phyloP scores from a whole-genome alignment of 108 stramenopile species.

The Conticribra weissflogii region DNA sequence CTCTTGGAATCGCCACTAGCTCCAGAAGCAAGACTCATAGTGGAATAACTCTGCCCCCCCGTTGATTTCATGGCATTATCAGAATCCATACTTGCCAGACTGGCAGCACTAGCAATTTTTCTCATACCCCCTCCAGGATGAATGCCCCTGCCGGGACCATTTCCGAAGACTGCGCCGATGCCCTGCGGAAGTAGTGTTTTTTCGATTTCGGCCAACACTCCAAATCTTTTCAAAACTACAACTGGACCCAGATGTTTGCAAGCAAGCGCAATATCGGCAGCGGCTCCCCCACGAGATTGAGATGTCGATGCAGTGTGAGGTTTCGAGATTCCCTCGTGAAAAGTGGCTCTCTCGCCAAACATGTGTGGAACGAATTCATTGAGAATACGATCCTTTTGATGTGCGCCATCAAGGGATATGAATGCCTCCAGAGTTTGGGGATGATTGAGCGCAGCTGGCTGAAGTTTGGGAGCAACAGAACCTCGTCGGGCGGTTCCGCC shows the following conservation, averaged over 20 bases:
- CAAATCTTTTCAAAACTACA: conserved; percentile 73
- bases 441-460: conserved; percentile 53
- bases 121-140: conserved; percentile 68
- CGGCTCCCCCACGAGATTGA: conserved; percentile 62
- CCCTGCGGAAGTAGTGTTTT: conserved; percentile 74
- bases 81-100: conserved; percentile 74
- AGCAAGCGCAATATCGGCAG: conserved; percentile 78
- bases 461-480: conserved; percentile 61
- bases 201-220: conserved; percentile 76
- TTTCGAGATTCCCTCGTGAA: conserved; percentile 56
- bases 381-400: conserved; percentile 50
- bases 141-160: conserved; percentile 46
- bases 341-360: conserved; percentile 64
- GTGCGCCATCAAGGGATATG: conserved; percentile 24
- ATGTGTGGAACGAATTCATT: conserved; percentile 62
- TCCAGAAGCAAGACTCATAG: conserved; percentile 33
- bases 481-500: conserved; percentile 32
- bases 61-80: conserved; percentile 20
- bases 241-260: conserved; percentile 62
- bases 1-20: conserved; percentile 62
- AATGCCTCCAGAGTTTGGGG: conserved; percentile 46
- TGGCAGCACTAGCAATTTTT: conserved; percentile 71
- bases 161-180: conserved; percentile 64
- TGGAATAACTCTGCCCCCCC: conserved; percentile 36
- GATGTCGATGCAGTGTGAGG: conserved; percentile 80